Conservation (phyloP, 2,329 filamentous ascomycete species). For the Phyllosticta citrichinensis region DNA sequence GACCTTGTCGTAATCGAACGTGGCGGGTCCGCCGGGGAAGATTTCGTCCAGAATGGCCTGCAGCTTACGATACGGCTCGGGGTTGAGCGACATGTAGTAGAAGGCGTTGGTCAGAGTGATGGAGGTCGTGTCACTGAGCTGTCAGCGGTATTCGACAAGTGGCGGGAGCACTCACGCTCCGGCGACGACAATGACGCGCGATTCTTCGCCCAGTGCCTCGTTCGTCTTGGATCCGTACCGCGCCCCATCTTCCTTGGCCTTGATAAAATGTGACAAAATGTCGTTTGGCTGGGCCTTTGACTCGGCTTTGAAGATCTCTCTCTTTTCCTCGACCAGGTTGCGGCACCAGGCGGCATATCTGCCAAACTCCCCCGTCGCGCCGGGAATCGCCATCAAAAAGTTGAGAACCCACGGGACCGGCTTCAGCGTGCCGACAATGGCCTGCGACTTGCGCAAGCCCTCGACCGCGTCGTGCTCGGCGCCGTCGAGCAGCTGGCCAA, state of each 20-base stretch:
- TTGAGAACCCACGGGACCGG: slow-evolving; percentile 2
- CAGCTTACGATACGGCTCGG: slow-evolving; percentile 23
- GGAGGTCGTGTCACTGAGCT: slow-evolving; percentile 33
- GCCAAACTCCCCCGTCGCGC: background rate
- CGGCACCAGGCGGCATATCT: slow-evolving; percentile 1
- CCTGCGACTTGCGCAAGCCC: slow-evolving; percentile 24
- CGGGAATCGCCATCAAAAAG: background rate
- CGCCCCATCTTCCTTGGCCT: slow-evolving; percentile 3
- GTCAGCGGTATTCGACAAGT: background rate
- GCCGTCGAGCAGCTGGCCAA: slow-evolving; percentile 32
- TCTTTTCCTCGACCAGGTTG: background rate
- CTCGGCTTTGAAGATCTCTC: background rate
- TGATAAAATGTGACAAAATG: slow-evolving; percentile 1
- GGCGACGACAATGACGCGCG: slow-evolving; percentile 1
- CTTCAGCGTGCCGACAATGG: background rate
- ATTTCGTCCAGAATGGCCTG: slow-evolving; percentile 25
- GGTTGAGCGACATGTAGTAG: slow-evolving; percentile 36
- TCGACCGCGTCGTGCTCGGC: slow-evolving; percentile 33
- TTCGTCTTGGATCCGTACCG: background rate
- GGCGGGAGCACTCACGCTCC: background rate
- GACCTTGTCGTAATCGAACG: slow-evolving; percentile 3
- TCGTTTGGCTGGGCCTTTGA: background rate
- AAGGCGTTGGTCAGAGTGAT: slow-evolving; percentile 32
- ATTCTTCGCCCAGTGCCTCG: slow-evolving; percentile 1
- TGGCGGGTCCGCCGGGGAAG: slow-evolving; percentile 28